Conservation (phyloP, 139 green algal genomes). For the Gonium pectorale region DNA sequence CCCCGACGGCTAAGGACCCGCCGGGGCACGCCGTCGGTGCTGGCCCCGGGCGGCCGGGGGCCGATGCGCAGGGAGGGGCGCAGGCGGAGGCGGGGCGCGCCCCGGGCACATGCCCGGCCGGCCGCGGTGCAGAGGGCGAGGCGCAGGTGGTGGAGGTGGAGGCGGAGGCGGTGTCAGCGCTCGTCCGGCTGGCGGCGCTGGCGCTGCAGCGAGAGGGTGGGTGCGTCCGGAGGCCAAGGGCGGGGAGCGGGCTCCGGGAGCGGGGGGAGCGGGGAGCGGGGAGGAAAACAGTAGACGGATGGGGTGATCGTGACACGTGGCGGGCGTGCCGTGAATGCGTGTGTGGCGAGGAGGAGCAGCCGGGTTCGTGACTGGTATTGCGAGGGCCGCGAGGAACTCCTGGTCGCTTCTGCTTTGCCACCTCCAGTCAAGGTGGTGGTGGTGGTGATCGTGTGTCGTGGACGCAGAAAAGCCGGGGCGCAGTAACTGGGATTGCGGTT, state of each 20-base stretch:
- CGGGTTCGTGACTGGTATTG: too few relatives aligned
- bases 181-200: conserved; percentile 13
- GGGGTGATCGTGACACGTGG: neutral
- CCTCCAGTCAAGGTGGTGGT: neutral
- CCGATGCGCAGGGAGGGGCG: neutral
- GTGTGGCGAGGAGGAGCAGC: too few relatives aligned
- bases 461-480: too few relatives aligned
- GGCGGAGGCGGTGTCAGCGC: neutral
- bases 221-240: neutral
- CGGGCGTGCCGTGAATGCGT: neutral
- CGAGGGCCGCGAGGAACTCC: neutral
- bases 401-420: neutral
- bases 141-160: neutral
- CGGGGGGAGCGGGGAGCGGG: neutral
- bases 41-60: too few relatives aligned
- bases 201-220: conserved; percentile 35
- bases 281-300: neutral
- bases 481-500: too few relatives aligned
- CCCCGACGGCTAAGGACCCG: too few relatives aligned
- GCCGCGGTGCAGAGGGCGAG: neutral
- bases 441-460: neutral
- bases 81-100: neutral
- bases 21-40: too few relatives aligned
- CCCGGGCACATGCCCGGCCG: neutral
- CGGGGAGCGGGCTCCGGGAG: neutral